Percentiles rank a stretch among this genome's conserved stretches.
Conservation (phyloP, 179 eudicot genomes). For the Silene noctiflora region DNA sequence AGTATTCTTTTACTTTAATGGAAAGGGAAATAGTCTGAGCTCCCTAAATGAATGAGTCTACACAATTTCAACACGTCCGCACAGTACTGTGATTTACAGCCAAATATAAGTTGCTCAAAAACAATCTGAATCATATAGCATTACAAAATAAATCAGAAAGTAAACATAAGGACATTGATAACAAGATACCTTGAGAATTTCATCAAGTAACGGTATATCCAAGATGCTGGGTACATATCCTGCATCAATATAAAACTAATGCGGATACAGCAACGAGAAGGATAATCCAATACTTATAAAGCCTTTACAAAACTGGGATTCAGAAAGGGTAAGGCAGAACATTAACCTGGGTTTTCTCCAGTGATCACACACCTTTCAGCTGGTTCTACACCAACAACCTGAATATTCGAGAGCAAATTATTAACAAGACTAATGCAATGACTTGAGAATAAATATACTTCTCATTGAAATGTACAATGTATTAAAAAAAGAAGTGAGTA, state of each 20-base stretch:
- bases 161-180: not conserved
- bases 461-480: not conserved
- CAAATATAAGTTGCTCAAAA: not conserved
- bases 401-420: conserved; percentile 15
- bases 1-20: not conserved
- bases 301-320: not conserved
- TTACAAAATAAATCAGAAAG: not conserved
- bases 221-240: conserved; percentile 61
- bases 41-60: not conserved
- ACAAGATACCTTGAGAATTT: conserved; percentile 53
- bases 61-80: not conserved
- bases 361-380: conserved; percentile 56
- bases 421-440: not conserved
- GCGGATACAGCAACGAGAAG: not conserved
- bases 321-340: not conserved
- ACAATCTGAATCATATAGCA: not conserved
- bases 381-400: conserved; percentile 78
- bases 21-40: not conserved
- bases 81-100: not conserved
- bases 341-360: conserved; percentile 61
- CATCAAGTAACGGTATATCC: conserved; percentile 59
- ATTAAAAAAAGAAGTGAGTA: not conserved
- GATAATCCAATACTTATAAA: not conserved
- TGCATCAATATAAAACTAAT: conserved; percentile 28
- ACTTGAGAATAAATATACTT: not conserved